Conservation (phyloP, 2,329 filamentous ascomycete species). For the Elsinoe perseae region DNA sequence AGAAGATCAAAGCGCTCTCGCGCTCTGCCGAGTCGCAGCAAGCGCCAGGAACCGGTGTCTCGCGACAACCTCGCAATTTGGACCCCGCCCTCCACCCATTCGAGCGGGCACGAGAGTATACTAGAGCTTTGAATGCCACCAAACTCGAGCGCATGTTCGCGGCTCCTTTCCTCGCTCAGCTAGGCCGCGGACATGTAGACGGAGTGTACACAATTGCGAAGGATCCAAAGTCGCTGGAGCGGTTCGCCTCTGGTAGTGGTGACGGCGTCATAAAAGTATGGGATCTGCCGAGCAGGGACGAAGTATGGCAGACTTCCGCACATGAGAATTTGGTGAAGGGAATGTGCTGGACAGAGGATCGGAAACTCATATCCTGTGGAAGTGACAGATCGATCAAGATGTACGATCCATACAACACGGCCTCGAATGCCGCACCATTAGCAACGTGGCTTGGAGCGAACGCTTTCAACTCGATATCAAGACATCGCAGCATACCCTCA, state of each 20-base stretch:
- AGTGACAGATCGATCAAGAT: constrained; percentile 82
- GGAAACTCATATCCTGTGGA: constrained; percentile 78
- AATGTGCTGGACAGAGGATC: constrained; percentile 78
- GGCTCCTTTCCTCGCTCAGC: constrained; percentile 72
- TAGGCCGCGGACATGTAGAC: constrained; percentile 87
- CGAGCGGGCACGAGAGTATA: constrained; percentile 81
- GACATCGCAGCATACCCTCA: constrained; percentile 68
- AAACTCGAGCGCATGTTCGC: constrained; percentile 93
- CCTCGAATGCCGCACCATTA: constrained; percentile 60
- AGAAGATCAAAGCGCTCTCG: constrained; percentile 60
- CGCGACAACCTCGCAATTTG: constrained; percentile 61
- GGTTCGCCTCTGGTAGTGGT: constrained; percentile 68
- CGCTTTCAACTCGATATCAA: constrained; percentile 75
- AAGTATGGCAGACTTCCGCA: constrained; percentile 69
- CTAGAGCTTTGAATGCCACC: constrained; percentile 69
- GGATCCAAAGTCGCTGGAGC: constrained; percentile 40
- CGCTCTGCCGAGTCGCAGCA: constrained; percentile 58
- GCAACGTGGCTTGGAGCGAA: constrained; percentile 77
- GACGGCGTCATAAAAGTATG: constrained; percentile 93
- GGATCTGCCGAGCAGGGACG: constrained; percentile 66
- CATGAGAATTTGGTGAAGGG: constrained; percentile 94
- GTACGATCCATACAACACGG: constrained; percentile 77
- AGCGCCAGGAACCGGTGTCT: constrained; percentile 57
- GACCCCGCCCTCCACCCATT: constrained; percentile 85
- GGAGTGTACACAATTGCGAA: constrained; percentile 51